Conservation (phyloP, 345 rosid genomes). For the Theobroma cacao region DNA sequence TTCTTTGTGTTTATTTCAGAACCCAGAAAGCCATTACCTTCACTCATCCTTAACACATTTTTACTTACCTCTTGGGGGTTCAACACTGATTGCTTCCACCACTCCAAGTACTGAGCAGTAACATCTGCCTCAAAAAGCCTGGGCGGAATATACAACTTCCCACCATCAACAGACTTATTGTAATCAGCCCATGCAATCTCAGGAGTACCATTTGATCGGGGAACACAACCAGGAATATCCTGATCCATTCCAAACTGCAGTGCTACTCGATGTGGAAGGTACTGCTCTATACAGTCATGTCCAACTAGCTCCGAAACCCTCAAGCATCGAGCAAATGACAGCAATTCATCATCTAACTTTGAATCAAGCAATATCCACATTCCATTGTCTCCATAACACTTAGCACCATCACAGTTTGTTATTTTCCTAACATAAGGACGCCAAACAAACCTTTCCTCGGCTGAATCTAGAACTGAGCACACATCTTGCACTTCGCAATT, state of each 20-base stretch:
- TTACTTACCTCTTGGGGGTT: not conserved
- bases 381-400: constrained; percentile 21
- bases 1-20: not conserved
- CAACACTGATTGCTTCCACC: constrained; percentile 40
- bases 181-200: constrained; percentile 31
- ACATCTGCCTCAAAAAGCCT: constrained; percentile 20
- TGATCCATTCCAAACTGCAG: constrained; percentile 45
- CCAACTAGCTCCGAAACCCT: constrained; percentile 30
- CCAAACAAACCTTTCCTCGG: constrained; percentile 24
- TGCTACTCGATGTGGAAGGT: constrained; percentile 35
- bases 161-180: constrained; percentile 24
- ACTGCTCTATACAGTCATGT: constrained; percentile 25
- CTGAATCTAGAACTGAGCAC: constrained; percentile 24
- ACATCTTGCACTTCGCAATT: constrained; percentile 10
- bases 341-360: constrained; percentile 14
- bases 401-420: not conserved
- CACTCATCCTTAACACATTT: not conserved
- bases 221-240: constrained; percentile 30
- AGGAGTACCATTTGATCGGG: constrained; percentile 12
- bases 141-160: constrained; percentile 37
- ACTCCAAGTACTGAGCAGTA: constrained; percentile 34
- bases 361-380: not conserved
- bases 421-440: constrained; percentile 20
- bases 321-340: constrained; percentile 26
- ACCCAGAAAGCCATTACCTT: not conserved